Evolutionary conservation across 2,329 filamentous ascomycete species (phyloP).

Genomic region (Byssothecium circinans): DNA sequence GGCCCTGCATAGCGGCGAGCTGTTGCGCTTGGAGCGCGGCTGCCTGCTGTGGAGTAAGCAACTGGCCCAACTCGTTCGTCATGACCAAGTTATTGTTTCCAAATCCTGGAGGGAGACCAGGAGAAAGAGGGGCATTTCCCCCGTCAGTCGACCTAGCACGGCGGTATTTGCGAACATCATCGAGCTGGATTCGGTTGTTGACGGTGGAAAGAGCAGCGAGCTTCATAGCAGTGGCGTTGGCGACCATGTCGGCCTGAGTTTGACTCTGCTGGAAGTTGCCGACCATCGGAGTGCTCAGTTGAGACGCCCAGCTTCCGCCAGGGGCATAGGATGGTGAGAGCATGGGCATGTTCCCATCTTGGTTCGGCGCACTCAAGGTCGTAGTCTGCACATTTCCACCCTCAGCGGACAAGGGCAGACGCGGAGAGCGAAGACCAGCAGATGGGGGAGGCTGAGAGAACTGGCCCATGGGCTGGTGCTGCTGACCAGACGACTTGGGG

Average conservation of each 20-base stretch:
- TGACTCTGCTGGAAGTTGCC: constrained; percentile 70
- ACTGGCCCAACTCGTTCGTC: constrained; percentile 91
- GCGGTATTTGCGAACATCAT: constrained; percentile 95
- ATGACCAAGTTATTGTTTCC: constrained; percentile 81
- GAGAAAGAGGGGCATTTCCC: constrained; percentile 64
- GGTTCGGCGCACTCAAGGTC: constrained; percentile 73
- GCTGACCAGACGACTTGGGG: constrained; percentile 79
- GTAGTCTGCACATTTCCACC: constrained; percentile 77
- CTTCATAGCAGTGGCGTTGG: constrained; percentile 99
- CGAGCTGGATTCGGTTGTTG: constrained; percentile 95
- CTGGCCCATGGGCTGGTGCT: constrained; percentile 81
- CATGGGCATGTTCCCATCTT: constrained; percentile 70
- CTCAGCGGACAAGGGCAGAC: constrained; percentile 67
- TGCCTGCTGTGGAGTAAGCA: constrained; percentile 65
- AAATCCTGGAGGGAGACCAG: constrained; percentile 60
- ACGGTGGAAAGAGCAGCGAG: constrained; percentile 94
- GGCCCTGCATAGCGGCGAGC: constrained; percentile 75
- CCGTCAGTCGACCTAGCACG: constrained; percentile 87
- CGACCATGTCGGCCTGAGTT: constrained; percentile 93
- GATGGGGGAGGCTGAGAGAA: constrained; percentile 78
- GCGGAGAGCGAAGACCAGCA: constrained; percentile 77
- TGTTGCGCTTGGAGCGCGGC: constrained; percentile 69
- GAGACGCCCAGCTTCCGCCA: constrained; percentile 95
- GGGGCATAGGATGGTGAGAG: constrained; percentile 77
- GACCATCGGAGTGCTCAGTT: constrained; percentile 97